A percentile compares a stretch with the other conserved stretches of the same genome.
These are phyloP conservation scores for Nakaseomyces sp. DNA, from an alignment of 1,139 yeast species.

Conservation along the genomic window DNA sequence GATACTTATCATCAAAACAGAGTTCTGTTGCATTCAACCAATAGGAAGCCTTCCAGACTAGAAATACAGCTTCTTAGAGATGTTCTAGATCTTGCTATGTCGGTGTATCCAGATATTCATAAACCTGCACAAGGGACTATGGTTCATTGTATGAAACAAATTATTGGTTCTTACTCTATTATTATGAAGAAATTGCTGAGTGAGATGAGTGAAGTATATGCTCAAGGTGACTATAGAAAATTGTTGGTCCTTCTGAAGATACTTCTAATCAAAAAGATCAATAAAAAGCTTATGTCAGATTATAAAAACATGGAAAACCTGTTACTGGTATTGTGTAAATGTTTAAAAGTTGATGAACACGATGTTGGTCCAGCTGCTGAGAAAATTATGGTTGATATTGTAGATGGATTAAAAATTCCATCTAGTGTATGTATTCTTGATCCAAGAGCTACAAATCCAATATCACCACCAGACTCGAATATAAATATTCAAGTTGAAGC, in stretches of 20 bases:
- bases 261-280: conserved; percentile 45
- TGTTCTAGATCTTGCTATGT: conserved; percentile 57
- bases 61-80: conserved; percentile 63
- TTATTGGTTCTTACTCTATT: conserved; percentile 58
- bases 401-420: conserved; percentile 46
- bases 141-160: conserved; percentile 61
- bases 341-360: conserved; percentile 51
- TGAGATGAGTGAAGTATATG: conserved; percentile 45
- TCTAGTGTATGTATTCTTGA: conserved; percentile 52
- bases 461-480: conserved; percentile 57
- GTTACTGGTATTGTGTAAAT: conserved; percentile 43
- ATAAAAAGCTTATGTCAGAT: conserved; percentile 49
- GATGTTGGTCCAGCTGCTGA: conserved; percentile 49
- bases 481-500: conserved; percentile 50
- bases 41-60: conserved; percentile 58
- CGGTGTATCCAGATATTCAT: conserved; percentile 66
- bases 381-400: conserved; percentile 41
- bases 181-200: conserved; percentile 38
- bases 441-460: conserved; percentile 33
- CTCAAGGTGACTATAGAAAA: conserved; percentile 44
- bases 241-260: conserved; percentile 63
- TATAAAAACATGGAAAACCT: conserved; percentile 43
- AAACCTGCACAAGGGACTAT: conserved; percentile 64
- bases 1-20: conserved; percentile 72
- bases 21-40: conserved; percentile 64